Evolutionary conservation across 345 rosid species (phyloP), one percentile per base, ranked within the genome.

Genomic region (Syzygium aromaticum): DNA sequence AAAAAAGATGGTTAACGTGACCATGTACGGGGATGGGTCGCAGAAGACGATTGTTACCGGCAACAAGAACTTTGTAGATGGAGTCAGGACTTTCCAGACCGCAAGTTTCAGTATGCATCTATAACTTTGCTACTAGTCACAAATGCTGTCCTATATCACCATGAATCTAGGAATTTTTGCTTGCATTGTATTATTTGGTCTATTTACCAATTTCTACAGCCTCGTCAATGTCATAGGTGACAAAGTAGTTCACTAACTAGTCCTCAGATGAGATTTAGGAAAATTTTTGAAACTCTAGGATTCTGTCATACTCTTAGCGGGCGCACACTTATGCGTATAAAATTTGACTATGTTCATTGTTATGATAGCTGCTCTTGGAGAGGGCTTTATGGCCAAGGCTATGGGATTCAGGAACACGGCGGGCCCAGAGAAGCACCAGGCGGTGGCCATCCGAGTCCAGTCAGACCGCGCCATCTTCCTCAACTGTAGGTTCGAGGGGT

Each of bases 401-500:
- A 92, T 97, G 87, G 99, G 99, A 86, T 96, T 96, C 90, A 88
- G 96, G 57, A 97, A 97, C 95, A 94, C 96, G 4, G 99, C 99
- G 3, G 98, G 98, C 6, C 92, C 97, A 5, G 90, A 92, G 52
- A 92, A 92, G 89, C 93, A 91, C 61, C 97, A 94, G 84, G 98
- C 98, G 11, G 96, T 97, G 25, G 98, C 99, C 0, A 84, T 88
- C n/a, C 92, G 98, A 77, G 96, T 94, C 51, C 93, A 93, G 87
- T 91, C 96, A 1, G 98, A 97, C 85, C 90, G 92, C 6, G 89
- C 97, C 1, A 88, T 96, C 77, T 96, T 97, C 91, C 88, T 90
- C 10, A 93, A 97, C 89, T 96, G 97, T 88, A 92, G 96, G 3
- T 97, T 97, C 17, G 99, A 97, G 85, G 96, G 98, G 0, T 92